Base-by-base conservation (phyloP, 768 basidiomycete species). In the Coprinopsis cinerea region DNA sequence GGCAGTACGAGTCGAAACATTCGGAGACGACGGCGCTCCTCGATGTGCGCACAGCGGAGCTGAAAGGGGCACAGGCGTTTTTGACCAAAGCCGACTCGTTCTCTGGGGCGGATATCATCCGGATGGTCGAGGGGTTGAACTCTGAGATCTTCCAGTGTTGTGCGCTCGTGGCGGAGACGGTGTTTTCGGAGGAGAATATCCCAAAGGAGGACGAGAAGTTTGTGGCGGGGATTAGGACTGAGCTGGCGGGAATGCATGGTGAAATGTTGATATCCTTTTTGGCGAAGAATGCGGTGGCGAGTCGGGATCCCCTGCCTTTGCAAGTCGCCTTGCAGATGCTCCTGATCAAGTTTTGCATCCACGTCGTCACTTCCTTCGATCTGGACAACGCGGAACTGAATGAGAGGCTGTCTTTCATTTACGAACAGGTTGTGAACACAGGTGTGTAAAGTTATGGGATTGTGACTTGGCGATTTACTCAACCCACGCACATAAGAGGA, bases 71-170 rank as follows among this genome's bases (percentile, higher is more conserved):
- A 0, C 72, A 75, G 47, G 57, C 62, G 6, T 78, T 72, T 57
- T 57, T 77, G 58, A 70, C 68, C 2, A 74, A 67, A 27, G 62
- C 68, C 15, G 77, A 79, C 45, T 53, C 55, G 0, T 63, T 72
- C 49, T 73, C 77, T 0, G 73, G 69, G 1, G 67, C 70, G 0
- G 77, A 79, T 9, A 67, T 76, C 44, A 57, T 67, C n/a, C 54
- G 44, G 34, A 59, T 59, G 55, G 60, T 73, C 25, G 69, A 76
- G 23, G 59, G 63, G 0, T 57, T 79, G 50, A 79, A 79, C 53
- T 60, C 64, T 20, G 78, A 79, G 55, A 73, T 78, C 20, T 62
- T 74, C 32, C 78, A 79, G 51, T 62, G 64, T 11, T 59, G 71
- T 2, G 72, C 75, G 22, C 65, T 70, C 55, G 70, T 79, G 44